Evolutionary conservation across 2,329 filamentous ascomycete genomes (phyloP), one percentile per base, ranked within the genome.

Genomic region (Diaporthe amygdali): DNA sequence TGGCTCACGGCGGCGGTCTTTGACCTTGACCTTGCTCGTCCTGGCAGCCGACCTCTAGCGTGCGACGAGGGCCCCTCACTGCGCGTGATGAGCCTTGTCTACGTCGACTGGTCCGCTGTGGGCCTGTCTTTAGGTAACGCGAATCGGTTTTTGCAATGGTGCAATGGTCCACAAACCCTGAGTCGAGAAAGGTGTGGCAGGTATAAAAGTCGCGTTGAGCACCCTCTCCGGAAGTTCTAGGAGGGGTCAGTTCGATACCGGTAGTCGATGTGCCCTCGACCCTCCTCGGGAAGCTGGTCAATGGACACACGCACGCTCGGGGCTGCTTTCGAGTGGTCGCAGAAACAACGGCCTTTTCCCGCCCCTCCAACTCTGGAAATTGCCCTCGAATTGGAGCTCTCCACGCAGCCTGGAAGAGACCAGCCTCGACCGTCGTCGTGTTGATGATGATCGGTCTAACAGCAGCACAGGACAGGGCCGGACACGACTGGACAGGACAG

Each of bases 121-220:
- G 71, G 51, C 71, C 70, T 49, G 59, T 64, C 59, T 68, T 72
- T 72, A 72, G 71, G 71, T 72, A 72, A 72, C 71, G 63, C 66
- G 51, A 70, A 72, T 66, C 69, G 66, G 66, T 37, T 49, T 64
- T 37, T 64, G 59, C 59, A 63, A 72, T 68, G 37, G 22, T 66
- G 63, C 55, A 56, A 47, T 61, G 69, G 55, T 72, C 71, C 71
- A 72, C 68, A 51, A 47, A 49, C 49, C 63, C 71, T 68, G 69
- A 69, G 71, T 71, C 69, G 71, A 72, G 68, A 70, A 54, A 52
- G 46, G 47, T 46, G 55, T 71, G 55, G 54, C 64, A 47, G 63
- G 47, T 72, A 72, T 72, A 72, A 72, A 71, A 68, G 71, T 71
- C 71, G 56, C 41, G 68, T 64, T 39, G 71, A 61, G 68, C 71